phyloP scores from a whole-genome alignment of 352 stramenopile species.

The Phytopythium montanum region DNA sequence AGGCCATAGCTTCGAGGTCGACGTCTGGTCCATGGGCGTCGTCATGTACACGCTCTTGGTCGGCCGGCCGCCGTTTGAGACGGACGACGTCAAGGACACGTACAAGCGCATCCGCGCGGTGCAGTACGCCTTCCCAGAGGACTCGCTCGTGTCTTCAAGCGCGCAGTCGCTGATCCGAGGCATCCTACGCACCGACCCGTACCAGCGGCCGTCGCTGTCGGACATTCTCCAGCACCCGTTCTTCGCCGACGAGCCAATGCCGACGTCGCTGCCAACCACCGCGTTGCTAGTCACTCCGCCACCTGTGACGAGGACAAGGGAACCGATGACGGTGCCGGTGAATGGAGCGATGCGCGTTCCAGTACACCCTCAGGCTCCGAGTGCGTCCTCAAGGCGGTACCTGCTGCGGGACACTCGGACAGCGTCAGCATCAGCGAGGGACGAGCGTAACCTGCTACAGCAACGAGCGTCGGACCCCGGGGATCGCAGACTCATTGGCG shows the following conservation, averaged over 20 bases:
- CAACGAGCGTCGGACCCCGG: constrained; percentile 28
- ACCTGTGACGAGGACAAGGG: constrained; percentile 35
- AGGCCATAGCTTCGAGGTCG: constrained; percentile 97
- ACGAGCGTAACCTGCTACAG: constrained; percentile 7
- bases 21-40: constrained; percentile 97
- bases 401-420: constrained; percentile 24
- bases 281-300: constrained; percentile 73
- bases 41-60: constrained; percentile 98
- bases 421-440: background rate
- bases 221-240: constrained; percentile 81
- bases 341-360: constrained; percentile 7
- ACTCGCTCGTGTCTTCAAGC: constrained; percentile 80
- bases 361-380: constrained; percentile 18
- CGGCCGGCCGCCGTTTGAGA: constrained; percentile 97
- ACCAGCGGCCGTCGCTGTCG: constrained; percentile 61
- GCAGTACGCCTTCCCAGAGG: constrained; percentile 93
- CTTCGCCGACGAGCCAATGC: constrained; percentile 54
- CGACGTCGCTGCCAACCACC: constrained; percentile 48
- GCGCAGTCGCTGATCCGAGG: constrained; percentile 71
- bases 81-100: constrained; percentile 96
- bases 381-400: constrained; percentile 25
- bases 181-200: constrained; percentile 73
- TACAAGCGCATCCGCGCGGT: constrained; percentile 98
- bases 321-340: constrained; percentile 1
- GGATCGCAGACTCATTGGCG: background rate